Evolutionary conservation across 768 basidiomycete species (phyloP).

Genomic region (Rubroboletus satanas): DNA sequence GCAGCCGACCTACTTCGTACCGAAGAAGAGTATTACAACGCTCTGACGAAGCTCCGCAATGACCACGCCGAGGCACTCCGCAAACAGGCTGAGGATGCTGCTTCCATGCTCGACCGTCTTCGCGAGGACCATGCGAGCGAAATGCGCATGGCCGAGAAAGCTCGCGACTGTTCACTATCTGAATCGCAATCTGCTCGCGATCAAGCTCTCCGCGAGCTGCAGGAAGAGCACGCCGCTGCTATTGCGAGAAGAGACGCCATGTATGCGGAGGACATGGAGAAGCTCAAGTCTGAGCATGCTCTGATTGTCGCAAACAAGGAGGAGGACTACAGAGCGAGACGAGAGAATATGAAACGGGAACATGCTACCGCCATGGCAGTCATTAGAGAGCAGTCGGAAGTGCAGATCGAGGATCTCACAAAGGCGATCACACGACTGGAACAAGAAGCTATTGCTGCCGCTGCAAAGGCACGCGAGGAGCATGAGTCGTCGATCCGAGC

Average conservation of each 20-base stretch:
- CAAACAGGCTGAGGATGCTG: constrained; percentile 55
- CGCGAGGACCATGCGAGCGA: constrained; percentile 74
- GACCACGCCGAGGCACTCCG: constrained; percentile 68
- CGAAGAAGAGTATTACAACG: constrained; percentile 80
- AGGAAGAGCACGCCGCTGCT: constrained; percentile 68
- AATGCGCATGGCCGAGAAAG: constrained; percentile 70
- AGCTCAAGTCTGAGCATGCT: constrained; percentile 60
- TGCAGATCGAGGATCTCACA: constrained; percentile 61
- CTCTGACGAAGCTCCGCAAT: constrained; percentile 67
- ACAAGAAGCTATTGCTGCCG: constrained; percentile 41
- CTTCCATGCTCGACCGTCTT: constrained; percentile 63
- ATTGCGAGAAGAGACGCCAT: constrained; percentile 63
- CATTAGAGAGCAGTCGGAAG: constrained; percentile 32
- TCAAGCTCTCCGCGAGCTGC: constrained; percentile 57
- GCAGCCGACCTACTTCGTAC: constrained; percentile 58
- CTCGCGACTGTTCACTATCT: constrained; percentile 67
- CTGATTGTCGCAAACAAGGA: constrained; percentile 50
- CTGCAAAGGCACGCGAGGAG: constrained; percentile 40
- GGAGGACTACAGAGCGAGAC: constrained; percentile 49
- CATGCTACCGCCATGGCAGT: constrained; percentile 33
- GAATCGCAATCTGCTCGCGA: constrained; percentile 70
- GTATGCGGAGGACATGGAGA: constrained; percentile 62
- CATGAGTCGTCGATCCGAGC: constrained; percentile 44
- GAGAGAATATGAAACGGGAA: constrained; percentile 33
- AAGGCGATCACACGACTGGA: constrained; percentile 47